phyloP scores from a whole-genome alignment of 768 basidiomycete genomes.

The Dictyophora rubrovolvata region DNA sequence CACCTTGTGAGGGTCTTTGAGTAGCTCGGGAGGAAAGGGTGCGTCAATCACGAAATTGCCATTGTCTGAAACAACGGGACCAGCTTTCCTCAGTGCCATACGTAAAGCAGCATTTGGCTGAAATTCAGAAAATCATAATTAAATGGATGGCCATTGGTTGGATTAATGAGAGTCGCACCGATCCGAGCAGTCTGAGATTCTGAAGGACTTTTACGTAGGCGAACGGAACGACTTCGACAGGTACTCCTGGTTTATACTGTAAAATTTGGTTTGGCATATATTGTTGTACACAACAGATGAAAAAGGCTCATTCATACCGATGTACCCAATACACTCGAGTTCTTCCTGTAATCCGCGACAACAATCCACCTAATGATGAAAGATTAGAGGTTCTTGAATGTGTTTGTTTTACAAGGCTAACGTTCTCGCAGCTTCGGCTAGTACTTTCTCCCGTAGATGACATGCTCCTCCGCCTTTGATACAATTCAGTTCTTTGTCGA shows the following conservation, averaged over 20 bases:
- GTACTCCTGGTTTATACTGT: slow-evolving; percentile 81
- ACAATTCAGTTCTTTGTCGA: slow-evolving; percentile 76
- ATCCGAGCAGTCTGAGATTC: slow-evolving; percentile 39
- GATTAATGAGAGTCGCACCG: slow-evolving; percentile 11
- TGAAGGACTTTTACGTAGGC: slow-evolving; percentile 84
- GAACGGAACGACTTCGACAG: slow-evolving; percentile 94
- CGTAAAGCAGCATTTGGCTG: slow-evolving; percentile 69
- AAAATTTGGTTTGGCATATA: slow-evolving; percentile 5
- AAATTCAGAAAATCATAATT: background rate
- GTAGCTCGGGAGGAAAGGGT: slow-evolving; percentile 62
- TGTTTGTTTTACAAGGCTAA: slow-evolving; percentile 25
- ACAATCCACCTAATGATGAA: slow-evolving; percentile 58
- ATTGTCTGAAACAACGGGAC: slow-evolving; percentile 94
- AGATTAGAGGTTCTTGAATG: background rate
- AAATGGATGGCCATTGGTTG: too few species aligned
- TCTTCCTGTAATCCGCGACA: slow-evolving; percentile 95
- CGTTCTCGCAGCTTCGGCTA: slow-evolving; percentile 91
- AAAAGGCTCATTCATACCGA: slow-evolving; percentile 35
- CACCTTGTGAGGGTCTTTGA: slow-evolving; percentile 59
- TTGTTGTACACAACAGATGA: background rate
- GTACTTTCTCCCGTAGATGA: slow-evolving; percentile 92
- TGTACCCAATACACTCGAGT: slow-evolving; percentile 70
- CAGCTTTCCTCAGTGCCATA: slow-evolving; percentile 78
- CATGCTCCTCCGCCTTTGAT: slow-evolving; percentile 98
- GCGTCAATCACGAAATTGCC: slow-evolving; percentile 98